Percentiles rank a stretch among this genome's conserved stretches.
These are phyloP conservation scores for Populus hybrid DNA, from an alignment of 441 rosid species.

Conservation along the genomic window DNA sequence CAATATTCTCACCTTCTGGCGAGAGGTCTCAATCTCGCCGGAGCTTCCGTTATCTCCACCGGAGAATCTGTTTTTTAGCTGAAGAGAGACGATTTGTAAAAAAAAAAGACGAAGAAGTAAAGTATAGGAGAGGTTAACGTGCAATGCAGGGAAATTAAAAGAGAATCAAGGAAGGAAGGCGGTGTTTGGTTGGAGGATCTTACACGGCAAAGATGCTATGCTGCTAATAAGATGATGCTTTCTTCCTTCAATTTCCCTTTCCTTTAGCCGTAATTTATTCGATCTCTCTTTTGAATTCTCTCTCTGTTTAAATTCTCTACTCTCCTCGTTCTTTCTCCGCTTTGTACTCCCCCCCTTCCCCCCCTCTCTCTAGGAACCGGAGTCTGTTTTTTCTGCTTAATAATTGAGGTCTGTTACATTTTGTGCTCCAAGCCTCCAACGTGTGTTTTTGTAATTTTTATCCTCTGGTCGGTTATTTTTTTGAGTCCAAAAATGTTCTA, in stretches of 20 bases:
- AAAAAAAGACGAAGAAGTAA: neutral
- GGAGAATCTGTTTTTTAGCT: slow-evolving; percentile 17
- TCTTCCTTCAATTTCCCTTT: slow-evolving; percentile 43
- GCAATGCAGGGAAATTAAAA: slow-evolving; percentile 53
- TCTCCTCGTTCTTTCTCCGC: neutral
- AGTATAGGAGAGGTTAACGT: slow-evolving; percentile 40
- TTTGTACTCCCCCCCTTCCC: too few relatives aligned
- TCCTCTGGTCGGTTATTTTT: neutral
- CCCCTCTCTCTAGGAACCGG: neutral
- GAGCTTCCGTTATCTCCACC: slow-evolving; percentile 25
- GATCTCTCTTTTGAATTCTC: slow-evolving; percentile 12
- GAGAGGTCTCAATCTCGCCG: slow-evolving; percentile 42
- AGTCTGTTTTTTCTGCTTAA: neutral
- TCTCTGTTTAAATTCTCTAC: slow-evolving; percentile 3
- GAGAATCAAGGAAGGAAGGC: slow-evolving; percentile 25
- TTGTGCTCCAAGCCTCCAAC: neutral
- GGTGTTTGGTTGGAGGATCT: slow-evolving; percentile 27
- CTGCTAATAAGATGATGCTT: slow-evolving; percentile 33
- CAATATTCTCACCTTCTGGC: slow-evolving; percentile 35
- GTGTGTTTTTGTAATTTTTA: neutral
- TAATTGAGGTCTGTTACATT: neutral
- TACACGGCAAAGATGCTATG: slow-evolving; percentile 52
- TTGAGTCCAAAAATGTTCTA: neutral
- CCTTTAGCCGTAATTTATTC: slow-evolving; percentile 73
- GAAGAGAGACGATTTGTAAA: neutral